Conservation (phyloP, 495 filamentous ascomycete species). For the Stereocaulon alpinum region DNA sequence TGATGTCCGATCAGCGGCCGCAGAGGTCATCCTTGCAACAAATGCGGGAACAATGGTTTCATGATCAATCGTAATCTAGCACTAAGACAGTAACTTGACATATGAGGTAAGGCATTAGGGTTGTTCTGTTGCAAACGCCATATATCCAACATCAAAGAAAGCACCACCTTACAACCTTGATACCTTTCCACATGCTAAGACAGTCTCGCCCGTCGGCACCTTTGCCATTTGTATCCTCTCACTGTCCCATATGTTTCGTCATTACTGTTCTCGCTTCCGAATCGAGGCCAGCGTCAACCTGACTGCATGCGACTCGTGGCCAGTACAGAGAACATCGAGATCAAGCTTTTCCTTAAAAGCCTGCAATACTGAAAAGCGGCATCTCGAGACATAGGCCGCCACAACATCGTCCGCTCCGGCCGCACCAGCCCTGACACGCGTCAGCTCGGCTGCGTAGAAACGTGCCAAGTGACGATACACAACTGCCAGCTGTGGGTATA, state of each 20-base stretch:
- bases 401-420: too few species aligned
- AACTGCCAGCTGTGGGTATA: neutral
- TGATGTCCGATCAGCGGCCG: too few species aligned
- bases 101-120: constrained; percentile 48
- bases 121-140: too few species aligned
- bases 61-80: too few species aligned
- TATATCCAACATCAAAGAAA: constrained; percentile 44
- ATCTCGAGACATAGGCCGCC: neutral
- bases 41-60: too few species aligned
- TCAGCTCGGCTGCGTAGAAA: neutral
- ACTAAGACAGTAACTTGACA: too few species aligned
- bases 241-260: neutral
- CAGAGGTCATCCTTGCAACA: too few species aligned
- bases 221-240: neutral
- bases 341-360: neutral
- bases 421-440: neutral
- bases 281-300: neutral
- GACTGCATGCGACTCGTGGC: neutral
- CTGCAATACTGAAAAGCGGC: neutral
- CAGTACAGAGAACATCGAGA: neutral
- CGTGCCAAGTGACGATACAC: neutral
- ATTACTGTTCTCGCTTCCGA: neutral
- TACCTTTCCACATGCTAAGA: neutral
- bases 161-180: too few species aligned
- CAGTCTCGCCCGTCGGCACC: too few species aligned